Base-by-base conservation (phyloP, 768 basidiomycete genomes). In the Kondoa subrosea region DNA sequence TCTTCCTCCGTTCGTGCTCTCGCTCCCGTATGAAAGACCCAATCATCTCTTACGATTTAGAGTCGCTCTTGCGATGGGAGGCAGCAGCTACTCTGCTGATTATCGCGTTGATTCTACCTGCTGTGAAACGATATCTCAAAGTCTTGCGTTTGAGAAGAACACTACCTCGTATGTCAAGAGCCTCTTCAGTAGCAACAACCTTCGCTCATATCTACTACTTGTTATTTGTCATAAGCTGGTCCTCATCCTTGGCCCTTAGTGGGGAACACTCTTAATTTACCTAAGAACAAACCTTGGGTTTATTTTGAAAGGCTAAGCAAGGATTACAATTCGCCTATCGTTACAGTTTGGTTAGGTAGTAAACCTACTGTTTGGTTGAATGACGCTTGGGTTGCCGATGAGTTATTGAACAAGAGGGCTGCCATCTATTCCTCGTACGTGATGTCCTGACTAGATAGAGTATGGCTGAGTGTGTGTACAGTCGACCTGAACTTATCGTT, bases 401-500 rank as follows among this genome's bases (percentile, higher is more conserved):
- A 70, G 29, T 56, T 74, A 3, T 59, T 74, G 8, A 73, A 74
- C 64, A 71, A 70, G 59, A 34, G 67, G 2, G 67, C 67, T 30
- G 27, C 40, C 8, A 67, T 74, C 3, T 74, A 69, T 61, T 73
- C 71, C 15, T 66, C 66, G n/a, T n/a, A n/a, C n/a, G n/a, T n/a
- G n/a, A n/a, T n/a, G n/a, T n/a, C n/a, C n/a, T n/a, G n/a, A n/a
- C n/a, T n/a, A n/a, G n/a, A n/a, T n/a, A n/a, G n/a, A n/a, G n/a
- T n/a, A n/a, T n/a, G n/a, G n/a, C n/a, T n/a, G n/a, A n/a, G n/a
- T n/a, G n/a, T n/a, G n/a, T n/a, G n/a, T n/a, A n/a, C n/a, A n/a
- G n/a, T 33, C 67, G 73, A 2, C 69, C 69, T 1, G 67, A 65
- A 21, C 57, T 70, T 27, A 57, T 67, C 40, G 60, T 72, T n/a